Conservation (phyloP, 2,329 filamentous ascomycete species). For the Fusarium sp. region DNA sequence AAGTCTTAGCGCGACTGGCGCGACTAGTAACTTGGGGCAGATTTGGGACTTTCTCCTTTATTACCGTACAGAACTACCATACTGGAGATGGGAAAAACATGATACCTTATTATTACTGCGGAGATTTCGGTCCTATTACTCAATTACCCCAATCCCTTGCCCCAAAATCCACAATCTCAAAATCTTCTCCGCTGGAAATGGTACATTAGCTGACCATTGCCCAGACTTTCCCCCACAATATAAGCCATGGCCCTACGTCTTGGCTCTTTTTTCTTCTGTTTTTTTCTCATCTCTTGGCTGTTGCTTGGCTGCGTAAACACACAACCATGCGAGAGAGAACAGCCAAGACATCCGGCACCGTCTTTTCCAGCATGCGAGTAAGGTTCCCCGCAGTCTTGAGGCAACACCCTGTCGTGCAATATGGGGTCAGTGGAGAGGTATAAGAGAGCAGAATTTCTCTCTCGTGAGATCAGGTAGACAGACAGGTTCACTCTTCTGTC, state of each 20-base stretch:
- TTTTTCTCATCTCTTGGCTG: slow-evolving; percentile 25
- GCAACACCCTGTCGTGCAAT: slow-evolving; percentile 14
- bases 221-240: slow-evolving; percentile 5
- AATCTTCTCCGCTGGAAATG: not conserved
- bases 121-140: not conserved
- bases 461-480: not conserved
- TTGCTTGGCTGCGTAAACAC: not conserved
- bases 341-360: slow-evolving; percentile 33
- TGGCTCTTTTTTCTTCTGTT: not conserved
- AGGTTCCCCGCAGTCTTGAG: slow-evolving; percentile 25
- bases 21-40: not conserved
- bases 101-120: not conserved
- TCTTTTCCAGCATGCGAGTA: slow-evolving; percentile 10
- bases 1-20: not conserved
- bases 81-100: not conserved
- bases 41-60: not conserved
- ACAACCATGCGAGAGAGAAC: not conserved
- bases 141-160: slow-evolving; percentile 10
- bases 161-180: not conserved
- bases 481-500: slow-evolving; percentile 1
- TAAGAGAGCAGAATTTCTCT: not conserved
- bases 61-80: not conserved
- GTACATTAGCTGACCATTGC: not conserved
- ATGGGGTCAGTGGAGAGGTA: slow-evolving; percentile 8
- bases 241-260: slow-evolving; percentile 8